These are phyloP conservation scores for Acacia concinna DNA, from an alignment of 331 rosid species.

Conservation along the genomic window DNA sequence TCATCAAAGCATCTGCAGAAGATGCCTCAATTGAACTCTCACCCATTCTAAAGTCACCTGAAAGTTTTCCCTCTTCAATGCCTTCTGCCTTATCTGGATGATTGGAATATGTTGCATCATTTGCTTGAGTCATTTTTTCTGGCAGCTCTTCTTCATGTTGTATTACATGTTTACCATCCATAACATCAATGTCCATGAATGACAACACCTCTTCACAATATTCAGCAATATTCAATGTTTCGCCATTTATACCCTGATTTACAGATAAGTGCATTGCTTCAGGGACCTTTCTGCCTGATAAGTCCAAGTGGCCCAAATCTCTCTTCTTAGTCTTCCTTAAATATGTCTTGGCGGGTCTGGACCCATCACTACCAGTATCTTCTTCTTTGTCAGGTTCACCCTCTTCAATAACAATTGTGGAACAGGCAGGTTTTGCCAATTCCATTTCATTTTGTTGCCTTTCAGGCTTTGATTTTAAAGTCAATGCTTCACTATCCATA, in stretches of 20 bases:
- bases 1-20: slow-evolving; percentile 39
- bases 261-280: slow-evolving; percentile 27
- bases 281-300: slow-evolving; percentile 20
- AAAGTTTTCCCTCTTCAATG: slow-evolving; percentile 87
- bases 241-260: slow-evolving; percentile 27
- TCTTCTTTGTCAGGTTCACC: slow-evolving; percentile 37
- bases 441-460: slow-evolving; percentile 36
- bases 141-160: slow-evolving; percentile 24
- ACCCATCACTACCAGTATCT: background rate
- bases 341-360: background rate
- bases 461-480: background rate
- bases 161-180: slow-evolving; percentile 30
- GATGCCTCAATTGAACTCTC: slow-evolving; percentile 35
- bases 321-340: background rate
- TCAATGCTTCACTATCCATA: background rate
- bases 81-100: slow-evolving; percentile 36
- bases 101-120: slow-evolving; percentile 31
- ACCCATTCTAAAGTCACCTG: slow-evolving; percentile 44
- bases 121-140: slow-evolving; percentile 24
- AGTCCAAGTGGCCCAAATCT: background rate
- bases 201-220: slow-evolving; percentile 7
- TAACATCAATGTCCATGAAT: slow-evolving; percentile 11
- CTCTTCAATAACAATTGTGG: slow-evolving; percentile 24
- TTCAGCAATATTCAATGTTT: slow-evolving; percentile 22
- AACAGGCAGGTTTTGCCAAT: slow-evolving; percentile 25